Evolutionary conservation across 371 early-diverging fungal species (phyloP).

Genomic region (Saksenaea oblongispora): DNA sequence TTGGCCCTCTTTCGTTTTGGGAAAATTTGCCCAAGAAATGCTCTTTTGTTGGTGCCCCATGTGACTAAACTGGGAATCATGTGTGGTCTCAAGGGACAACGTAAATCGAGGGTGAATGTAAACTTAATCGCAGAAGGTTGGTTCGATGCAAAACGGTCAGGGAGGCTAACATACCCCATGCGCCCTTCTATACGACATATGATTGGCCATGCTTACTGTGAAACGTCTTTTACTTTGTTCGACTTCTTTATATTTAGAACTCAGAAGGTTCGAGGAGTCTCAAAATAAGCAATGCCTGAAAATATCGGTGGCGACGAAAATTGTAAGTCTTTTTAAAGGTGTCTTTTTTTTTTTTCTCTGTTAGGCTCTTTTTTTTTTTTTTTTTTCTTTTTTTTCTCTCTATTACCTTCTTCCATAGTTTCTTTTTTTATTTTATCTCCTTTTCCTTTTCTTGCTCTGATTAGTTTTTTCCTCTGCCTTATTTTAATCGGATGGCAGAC

Average conservation of each 20-base stretch:
- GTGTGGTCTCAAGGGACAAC: background rate
- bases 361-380: background rate
- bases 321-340: background rate
- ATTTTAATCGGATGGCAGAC: background rate
- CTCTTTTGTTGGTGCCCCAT: background rate
- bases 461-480: background rate
- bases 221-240: background rate
- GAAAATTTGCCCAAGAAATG: background rate
- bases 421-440: background rate
- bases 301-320: background rate
- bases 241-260: background rate
- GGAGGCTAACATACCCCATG: background rate
- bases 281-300: constrained; percentile 1
- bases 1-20: constrained; percentile 1
- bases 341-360: background rate
- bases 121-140: background rate
- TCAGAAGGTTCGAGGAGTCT: constrained; percentile 6
- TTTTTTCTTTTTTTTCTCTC: background rate
- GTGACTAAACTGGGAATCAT: background rate
- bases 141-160: background rate
- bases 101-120: background rate
- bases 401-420: background rate
- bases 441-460: background rate
- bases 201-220: background rate
- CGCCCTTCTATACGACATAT: background rate